phyloP scores from a whole-genome alignment of 2,329 filamentous ascomycete species.

The Celoporthe dispersa region DNA sequence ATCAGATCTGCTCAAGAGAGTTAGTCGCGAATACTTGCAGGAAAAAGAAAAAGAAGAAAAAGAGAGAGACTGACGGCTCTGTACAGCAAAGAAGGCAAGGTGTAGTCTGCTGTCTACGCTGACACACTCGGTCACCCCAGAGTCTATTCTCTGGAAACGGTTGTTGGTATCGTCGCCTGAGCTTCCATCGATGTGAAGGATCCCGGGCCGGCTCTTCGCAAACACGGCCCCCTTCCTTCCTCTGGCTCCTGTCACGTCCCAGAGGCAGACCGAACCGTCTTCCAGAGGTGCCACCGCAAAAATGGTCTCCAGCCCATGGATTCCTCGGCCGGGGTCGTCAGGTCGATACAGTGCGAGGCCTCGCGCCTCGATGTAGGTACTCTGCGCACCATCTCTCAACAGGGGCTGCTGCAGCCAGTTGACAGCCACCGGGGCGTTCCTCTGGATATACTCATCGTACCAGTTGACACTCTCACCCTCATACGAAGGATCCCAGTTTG shows the following conservation, averaged over 20 bases:
- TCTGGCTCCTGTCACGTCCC: slow-evolving; percentile 70
- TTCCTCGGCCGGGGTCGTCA: slow-evolving; percentile 53
- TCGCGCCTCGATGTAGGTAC: slow-evolving; percentile 66
- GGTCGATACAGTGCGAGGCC: slow-evolving; percentile 72
- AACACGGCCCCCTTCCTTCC: slow-evolving; percentile 64
- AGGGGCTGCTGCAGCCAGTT: slow-evolving; percentile 76
- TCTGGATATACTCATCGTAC: slow-evolving; percentile 88
- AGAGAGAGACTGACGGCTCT: slow-evolving; percentile 59
- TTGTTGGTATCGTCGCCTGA: slow-evolving; percentile 49
- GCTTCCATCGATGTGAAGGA: slow-evolving; percentile 64
- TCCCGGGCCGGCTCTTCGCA: slow-evolving; percentile 66
- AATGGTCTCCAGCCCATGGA: slow-evolving; percentile 47
- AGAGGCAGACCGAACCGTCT: slow-evolving; percentile 85
- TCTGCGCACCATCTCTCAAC: slow-evolving; percentile 45
- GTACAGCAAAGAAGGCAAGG: slow-evolving; percentile 79
- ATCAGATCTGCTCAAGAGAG: slow-evolving; percentile 61
- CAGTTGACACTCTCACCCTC: slow-evolving; percentile 74
- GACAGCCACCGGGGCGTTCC: slow-evolving; percentile 73
- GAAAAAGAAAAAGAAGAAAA: too few relatives aligned
- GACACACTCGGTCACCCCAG: slow-evolving; percentile 78
- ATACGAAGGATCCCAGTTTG: slow-evolving; percentile 84
- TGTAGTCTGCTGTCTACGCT: slow-evolving; percentile 72
- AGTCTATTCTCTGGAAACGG: slow-evolving; percentile 69
- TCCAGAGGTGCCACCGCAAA: slow-evolving; percentile 78
- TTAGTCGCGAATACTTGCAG: slow-evolving; percentile 24